These are phyloP conservation scores for Alternaria incomplexa DNA, from an alignment of 2,329 filamentous ascomycete genomes.

Conservation along the genomic window DNA sequence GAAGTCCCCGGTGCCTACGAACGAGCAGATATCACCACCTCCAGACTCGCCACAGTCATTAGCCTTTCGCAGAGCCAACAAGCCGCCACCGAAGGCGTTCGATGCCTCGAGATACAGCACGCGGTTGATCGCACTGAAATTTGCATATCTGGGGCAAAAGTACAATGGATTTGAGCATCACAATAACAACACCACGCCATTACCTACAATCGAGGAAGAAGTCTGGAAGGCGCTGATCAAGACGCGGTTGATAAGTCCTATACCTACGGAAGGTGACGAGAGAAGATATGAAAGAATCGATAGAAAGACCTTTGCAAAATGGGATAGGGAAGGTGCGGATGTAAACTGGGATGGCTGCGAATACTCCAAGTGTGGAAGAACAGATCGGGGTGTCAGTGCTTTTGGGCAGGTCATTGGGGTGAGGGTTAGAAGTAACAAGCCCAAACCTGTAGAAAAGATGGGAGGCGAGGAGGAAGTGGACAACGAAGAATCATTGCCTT, in stretches of 20 bases:
- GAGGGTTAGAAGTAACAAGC: constrained; percentile 78
- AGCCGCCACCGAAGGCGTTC: constrained; percentile 60
- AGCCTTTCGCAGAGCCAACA: constrained; percentile 36
- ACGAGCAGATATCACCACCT: neutral
- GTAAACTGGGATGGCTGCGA: constrained; percentile 84
- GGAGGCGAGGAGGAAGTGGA: neutral
- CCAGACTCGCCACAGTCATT: constrained; percentile 7
- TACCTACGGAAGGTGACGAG: constrained; percentile 19
- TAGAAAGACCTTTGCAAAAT: constrained; percentile 43
- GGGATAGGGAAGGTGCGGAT: constrained; percentile 49
- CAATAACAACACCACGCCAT: constrained; percentile 67
- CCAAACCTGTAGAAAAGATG: constrained; percentile 42
- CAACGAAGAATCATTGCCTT: neutral
- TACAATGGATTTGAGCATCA: constrained; percentile 96
- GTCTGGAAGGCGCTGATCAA: constrained; percentile 90
- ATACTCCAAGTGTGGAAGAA: constrained; percentile 94
- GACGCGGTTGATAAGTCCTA: constrained; percentile 70
- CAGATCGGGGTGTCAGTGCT: constrained; percentile 90
- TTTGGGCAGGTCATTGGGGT: constrained; percentile 95
- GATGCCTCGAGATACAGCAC: constrained; percentile 83
- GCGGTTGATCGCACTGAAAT: constrained; percentile 85
- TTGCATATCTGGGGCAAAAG: constrained; percentile 87
- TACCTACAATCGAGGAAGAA: constrained; percentile 89
- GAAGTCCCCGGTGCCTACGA: constrained; percentile 1
- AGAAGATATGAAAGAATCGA: constrained; percentile 43